Evolutionary conservation across 2,329 filamentous ascomycete genomes (phyloP), one percentile per base, ranked within the genome.

Genomic region (Botrytis pseudocinerea): DNA sequence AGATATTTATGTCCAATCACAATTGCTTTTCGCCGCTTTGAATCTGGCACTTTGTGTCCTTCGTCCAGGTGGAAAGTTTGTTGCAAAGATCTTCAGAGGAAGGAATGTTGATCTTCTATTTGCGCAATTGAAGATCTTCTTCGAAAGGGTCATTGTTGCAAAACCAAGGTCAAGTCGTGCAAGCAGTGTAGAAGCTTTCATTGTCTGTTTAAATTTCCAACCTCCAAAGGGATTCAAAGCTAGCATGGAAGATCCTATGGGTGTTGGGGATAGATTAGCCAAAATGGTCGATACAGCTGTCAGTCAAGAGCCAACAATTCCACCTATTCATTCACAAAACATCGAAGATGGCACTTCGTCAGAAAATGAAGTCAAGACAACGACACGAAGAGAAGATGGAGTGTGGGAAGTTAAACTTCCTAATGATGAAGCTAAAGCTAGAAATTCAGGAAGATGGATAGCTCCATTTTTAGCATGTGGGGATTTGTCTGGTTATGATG

Each of bases 391-490:
- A 46, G 72, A 77, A 38, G 77, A 78, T 74, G 77, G 76, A 9
- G 70, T 79, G 28, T 71, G 77, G 10, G 77, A 80, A 60, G 73
- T 80, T 48, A 74, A 75, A 32, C 74, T 80, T 14, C 75, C 77
- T 6, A 77, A 79, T 64, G 79, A 78, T 54, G 78, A 79, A 69
- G 72, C 71, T 28, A 87, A 82, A 78, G 85, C 81, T 77, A 71
- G 75, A 86, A 81, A 79, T 85, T 81, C 79, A 86, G 80, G 87
- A 85, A 74, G 76, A 80, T 98, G 95, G 94, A 95, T 98, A 78
- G 94, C 95, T 5, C 94, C 95, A 0, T 99, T 99, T 81, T 88
- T 99, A 79, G 95, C 96, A n/a, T 99, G 96, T 81, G 96, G 96
- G 63, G 96, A 99, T 83, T 86, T 99, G 70, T 97, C 94, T 38